These are phyloP conservation scores for Nakazawaea populi DNA, from an alignment of 805 yeast genomes.

Conservation along the genomic window DNA sequence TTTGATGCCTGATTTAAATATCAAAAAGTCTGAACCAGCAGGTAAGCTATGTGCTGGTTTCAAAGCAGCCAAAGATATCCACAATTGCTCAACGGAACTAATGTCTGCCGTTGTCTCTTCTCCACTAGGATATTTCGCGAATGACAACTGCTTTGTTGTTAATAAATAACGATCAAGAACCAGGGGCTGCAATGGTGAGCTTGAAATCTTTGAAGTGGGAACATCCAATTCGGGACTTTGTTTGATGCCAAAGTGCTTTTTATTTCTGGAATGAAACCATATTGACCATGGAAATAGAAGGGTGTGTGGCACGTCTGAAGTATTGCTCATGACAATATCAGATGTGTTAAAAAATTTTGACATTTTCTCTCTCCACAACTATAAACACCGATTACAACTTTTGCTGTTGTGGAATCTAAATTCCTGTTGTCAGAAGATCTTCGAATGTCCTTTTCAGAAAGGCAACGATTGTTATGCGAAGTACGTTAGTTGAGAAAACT, in stretches of 20 bases:
- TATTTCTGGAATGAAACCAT: constrained; percentile 39
- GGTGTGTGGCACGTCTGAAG: constrained; percentile 19
- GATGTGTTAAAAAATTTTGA: constrained; percentile 4
- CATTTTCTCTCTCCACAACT: background rate
- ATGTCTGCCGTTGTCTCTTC: constrained; percentile 20
- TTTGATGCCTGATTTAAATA: constrained; percentile 53
- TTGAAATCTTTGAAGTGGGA: background rate
- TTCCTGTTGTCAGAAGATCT: no score
- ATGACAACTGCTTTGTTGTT: constrained; percentile 37
- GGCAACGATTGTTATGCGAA: background rate
- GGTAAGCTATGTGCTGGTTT: constrained; percentile 33
- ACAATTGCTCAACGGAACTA: constrained; percentile 47
- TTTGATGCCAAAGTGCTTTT: constrained; percentile 13
- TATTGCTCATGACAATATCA: background rate
- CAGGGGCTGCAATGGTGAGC: constrained; percentile 3
- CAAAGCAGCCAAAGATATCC: constrained; percentile 36
- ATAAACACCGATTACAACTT: no score
- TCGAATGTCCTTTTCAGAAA: no score
- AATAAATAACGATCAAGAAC: constrained; percentile 40
- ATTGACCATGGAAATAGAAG: constrained; percentile 44
- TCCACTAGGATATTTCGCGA: constrained; percentile 23
- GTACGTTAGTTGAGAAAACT: background rate
- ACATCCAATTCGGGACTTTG: constrained; percentile 11
- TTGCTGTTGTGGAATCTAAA: no score
- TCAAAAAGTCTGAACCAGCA: constrained; percentile 45